A percentile compares a stretch with the other conserved stretches of the same genome.
phyloP scores from a whole-genome alignment of 139 green algal genomes.

The Auxenochlorella pyrenoidosa region DNA sequence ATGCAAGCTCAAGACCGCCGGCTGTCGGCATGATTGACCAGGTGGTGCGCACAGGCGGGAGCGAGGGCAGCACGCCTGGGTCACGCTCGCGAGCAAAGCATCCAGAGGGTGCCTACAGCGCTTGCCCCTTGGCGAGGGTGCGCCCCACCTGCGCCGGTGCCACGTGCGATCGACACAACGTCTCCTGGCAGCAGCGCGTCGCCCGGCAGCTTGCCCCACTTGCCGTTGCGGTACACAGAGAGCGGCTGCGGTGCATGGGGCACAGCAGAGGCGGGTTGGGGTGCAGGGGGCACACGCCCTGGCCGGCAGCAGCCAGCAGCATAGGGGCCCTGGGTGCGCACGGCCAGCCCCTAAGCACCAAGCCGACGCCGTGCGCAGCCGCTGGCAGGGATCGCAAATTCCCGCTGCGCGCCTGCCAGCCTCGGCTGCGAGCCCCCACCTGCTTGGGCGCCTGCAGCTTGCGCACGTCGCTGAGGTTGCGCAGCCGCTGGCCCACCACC shows the following conservation, averaged over 20 bases:
- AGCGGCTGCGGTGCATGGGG: constrained; percentile 15
- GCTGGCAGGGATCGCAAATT: not conserved
- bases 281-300: not conserved
- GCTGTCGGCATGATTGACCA: no score
- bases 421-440: constrained; percentile 53
- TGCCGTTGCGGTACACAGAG: constrained; percentile 65
- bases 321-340: not conserved
- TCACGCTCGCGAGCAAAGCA: no score
- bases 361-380: not conserved
- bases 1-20: no score
- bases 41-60: no score
- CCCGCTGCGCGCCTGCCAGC: not conserved
- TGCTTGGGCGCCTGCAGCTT: constrained; percentile 84
- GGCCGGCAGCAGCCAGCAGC: not conserved
- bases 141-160: not conserved
- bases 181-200: constrained; percentile 94
- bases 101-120: no score
- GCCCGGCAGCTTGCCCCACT: constrained; percentile 77
- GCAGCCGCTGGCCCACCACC: constrained; percentile 87
- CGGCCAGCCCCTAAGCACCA: not conserved
- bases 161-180: constrained; percentile 85
- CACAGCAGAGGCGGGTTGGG: no score
- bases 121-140: no score
- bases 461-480: constrained; percentile 90
- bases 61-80: no score